Percentiles rank a stretch among this genome's conserved stretches.
Evolutionary conservation across 2,329 filamentous ascomycete genomes (phyloP).

Genomic region (Ampelomyces quisqualis): DNA sequence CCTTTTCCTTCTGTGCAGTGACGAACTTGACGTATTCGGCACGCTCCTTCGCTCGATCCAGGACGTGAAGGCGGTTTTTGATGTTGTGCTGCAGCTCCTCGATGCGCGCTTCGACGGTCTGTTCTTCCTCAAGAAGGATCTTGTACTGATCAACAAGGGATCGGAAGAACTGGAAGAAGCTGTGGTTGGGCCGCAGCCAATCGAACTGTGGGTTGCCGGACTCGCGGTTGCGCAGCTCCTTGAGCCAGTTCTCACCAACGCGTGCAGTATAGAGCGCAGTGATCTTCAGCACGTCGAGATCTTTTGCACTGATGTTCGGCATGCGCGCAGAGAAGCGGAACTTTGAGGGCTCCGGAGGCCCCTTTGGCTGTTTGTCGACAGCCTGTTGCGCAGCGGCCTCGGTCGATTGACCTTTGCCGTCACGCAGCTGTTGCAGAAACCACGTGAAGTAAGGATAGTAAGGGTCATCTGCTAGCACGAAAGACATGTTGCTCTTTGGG

Average conservation of each 20-base stretch:
- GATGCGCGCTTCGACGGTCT: conserved; percentile 70
- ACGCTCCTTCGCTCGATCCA: conserved; percentile 78
- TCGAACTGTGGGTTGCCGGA: conserved; percentile 92
- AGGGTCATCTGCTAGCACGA: conserved; percentile 74
- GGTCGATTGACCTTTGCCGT: conserved; percentile 69
- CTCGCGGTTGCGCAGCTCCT: conserved; percentile 82
- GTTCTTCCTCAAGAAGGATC: conserved; percentile 71
- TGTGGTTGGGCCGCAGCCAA: conserved; percentile 92
- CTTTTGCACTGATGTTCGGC: conserved; percentile 94
- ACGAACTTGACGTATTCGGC: conserved; percentile 86
- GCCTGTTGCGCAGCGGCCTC: conserved; percentile 15
- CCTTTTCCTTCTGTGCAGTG: conserved; percentile 81
- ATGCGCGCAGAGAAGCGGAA: conserved; percentile 95
- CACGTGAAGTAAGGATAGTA: conserved; percentile 90
- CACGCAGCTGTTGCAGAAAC: conserved; percentile 82
- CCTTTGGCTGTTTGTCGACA: conserved; percentile 67
- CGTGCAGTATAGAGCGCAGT: conserved; percentile 92
- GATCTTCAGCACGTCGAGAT: conserved; percentile 71
- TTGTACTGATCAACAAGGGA: conserved; percentile 91
- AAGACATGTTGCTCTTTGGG: conserved; percentile 88
- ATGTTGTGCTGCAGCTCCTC: conserved; percentile 72
- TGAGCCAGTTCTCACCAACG: conserved; percentile 90
- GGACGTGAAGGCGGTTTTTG: conserved; percentile 74
- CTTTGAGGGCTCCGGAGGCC: conserved; percentile 79
- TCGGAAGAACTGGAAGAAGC: conserved; percentile 93